These are phyloP conservation scores for Solanum verrucosum DNA, from an alignment of 257 asterid genomes.

Conservation along the genomic window DNA sequence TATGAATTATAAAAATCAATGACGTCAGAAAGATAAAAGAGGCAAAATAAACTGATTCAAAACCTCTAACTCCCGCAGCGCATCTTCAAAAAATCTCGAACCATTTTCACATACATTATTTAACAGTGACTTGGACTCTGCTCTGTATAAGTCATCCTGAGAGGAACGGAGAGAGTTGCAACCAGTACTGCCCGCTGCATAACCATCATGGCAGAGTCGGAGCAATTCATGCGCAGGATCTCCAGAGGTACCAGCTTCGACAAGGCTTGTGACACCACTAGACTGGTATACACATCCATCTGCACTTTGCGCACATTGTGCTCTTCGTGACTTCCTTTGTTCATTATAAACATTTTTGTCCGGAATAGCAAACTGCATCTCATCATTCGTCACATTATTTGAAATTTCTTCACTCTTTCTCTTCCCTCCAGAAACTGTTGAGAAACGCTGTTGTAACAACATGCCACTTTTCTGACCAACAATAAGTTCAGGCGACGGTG, in stretches of 20 bases:
- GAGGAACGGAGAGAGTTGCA: conserved; percentile 12
- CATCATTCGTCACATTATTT: not conserved
- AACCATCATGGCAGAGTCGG: not conserved
- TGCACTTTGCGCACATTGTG: conserved; percentile 15
- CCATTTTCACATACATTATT: conserved; percentile 31
- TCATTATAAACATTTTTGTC: conserved; percentile 6
- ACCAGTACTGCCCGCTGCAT: conserved; percentile 5
- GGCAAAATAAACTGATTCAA: conserved; percentile 37
- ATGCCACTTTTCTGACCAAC: conserved; percentile 21
- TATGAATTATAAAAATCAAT: not conserved
- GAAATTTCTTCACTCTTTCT: not conserved
- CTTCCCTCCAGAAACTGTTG: conserved; percentile 8
- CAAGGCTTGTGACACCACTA: not conserved
- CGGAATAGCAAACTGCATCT: conserved; percentile 5
- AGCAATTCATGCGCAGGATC: not conserved
- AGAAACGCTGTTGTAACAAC: conserved; percentile 19
- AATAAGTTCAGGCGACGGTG: conserved; percentile 49
- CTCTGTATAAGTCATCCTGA: conserved; percentile 11
- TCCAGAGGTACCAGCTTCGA: conserved; percentile 1
- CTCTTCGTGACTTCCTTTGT: not conserved
- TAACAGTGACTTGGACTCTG: conserved; percentile 20
- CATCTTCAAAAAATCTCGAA: conserved; percentile 39
- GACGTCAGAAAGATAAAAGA: not conserved
- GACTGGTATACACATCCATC: conserved; percentile 16
- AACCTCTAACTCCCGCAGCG: conserved; percentile 67